phyloP scores from a whole-genome alignment of 768 basidiomycete species.

The Panellus pusillus region DNA sequence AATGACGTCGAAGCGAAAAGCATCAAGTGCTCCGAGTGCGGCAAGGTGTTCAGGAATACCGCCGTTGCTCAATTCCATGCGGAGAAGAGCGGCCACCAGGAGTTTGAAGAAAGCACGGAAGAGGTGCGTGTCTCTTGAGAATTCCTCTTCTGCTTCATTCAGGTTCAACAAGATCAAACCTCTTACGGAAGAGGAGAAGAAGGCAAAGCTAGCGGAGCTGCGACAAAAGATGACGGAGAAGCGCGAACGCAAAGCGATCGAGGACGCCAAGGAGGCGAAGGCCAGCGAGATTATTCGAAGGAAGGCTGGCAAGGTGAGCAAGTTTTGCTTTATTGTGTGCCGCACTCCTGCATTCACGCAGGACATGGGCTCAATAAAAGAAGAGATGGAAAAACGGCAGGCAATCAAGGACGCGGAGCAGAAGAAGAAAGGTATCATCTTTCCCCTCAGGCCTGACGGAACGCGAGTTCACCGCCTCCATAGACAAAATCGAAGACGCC shows the following conservation, averaged over 20 bases:
- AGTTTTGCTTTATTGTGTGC: neutral
- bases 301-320: slow-evolving; percentile 76
- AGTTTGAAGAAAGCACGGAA: slow-evolving; percentile 94
- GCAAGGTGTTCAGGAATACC: slow-evolving; percentile 69
- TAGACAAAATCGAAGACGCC: slow-evolving; percentile 90
- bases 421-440: slow-evolving; percentile 65
- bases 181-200: slow-evolving; percentile 92
- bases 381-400: slow-evolving; percentile 77
- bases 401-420: slow-evolving; percentile 81
- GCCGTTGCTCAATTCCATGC: slow-evolving; percentile 91
- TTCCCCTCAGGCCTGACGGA: neutral
- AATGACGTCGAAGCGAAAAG: slow-evolving; percentile 73
- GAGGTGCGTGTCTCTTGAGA: slow-evolving; percentile 52
- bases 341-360: slow-evolving; percentile 26
- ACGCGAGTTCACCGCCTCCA: neutral
- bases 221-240: slow-evolving; percentile 79
- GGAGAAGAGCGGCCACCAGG: slow-evolving; percentile 92
- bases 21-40: slow-evolving; percentile 82
- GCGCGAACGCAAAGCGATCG: slow-evolving; percentile 65
- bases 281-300: slow-evolving; percentile 78
- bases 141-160: slow-evolving; percentile 11
- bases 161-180: slow-evolving; percentile 70
- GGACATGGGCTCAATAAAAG: slow-evolving; percentile 73
- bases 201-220: slow-evolving; percentile 76
- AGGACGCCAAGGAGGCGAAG: slow-evolving; percentile 71